Evolutionary conservation across 495 filamentous ascomycete genomes (phyloP).

Genomic region (Xanthoparmelia taractica): DNA sequence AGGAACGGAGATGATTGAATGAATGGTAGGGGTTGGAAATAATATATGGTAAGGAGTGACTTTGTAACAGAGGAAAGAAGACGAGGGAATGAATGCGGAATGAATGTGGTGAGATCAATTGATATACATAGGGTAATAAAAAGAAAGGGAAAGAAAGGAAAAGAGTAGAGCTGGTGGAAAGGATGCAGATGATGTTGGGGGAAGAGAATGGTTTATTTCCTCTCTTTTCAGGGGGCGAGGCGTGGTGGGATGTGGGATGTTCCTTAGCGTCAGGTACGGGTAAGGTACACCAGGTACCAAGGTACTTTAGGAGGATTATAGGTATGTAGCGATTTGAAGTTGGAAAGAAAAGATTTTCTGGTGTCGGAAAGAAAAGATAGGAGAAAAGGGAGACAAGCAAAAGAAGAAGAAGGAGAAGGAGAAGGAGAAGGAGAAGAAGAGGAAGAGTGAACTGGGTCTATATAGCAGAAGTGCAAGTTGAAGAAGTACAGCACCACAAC

Average conservation of each 20-base stretch:
- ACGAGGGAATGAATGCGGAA: too few species aligned
- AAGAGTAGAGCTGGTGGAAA: background rate
- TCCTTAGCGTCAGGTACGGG: slow-evolving; percentile 1
- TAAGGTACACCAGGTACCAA: background rate
- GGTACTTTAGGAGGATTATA: background rate
- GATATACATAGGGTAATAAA: slow-evolving; percentile 26
- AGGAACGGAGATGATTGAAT: slow-evolving; percentile 3
- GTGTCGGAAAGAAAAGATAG: too few species aligned
- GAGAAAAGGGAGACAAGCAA: background rate
- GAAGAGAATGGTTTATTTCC: slow-evolving; percentile 8
- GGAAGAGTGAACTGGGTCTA: background rate
- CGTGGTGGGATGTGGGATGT: too few species aligned
- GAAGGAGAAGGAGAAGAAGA: background rate
- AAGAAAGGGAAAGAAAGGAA: slow-evolving; percentile 12
- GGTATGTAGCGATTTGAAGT: too few species aligned
- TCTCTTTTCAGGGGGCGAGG: slow-evolving; percentile 5
- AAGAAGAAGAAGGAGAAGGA: background rate
- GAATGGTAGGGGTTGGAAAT: slow-evolving; percentile 11
- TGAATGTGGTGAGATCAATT: slow-evolving; percentile 28
- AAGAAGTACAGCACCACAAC: too few species aligned
- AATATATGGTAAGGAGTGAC: slow-evolving; percentile 25
- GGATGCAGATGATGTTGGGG: slow-evolving; percentile 20
- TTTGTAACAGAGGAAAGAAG: slow-evolving; percentile 22
- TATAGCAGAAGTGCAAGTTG: too few species aligned
- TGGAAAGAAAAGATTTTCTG: too few species aligned